phyloP scores from a whole-genome alignment of 805 yeast species.

The Kazachstania bromeliacearum region DNA sequence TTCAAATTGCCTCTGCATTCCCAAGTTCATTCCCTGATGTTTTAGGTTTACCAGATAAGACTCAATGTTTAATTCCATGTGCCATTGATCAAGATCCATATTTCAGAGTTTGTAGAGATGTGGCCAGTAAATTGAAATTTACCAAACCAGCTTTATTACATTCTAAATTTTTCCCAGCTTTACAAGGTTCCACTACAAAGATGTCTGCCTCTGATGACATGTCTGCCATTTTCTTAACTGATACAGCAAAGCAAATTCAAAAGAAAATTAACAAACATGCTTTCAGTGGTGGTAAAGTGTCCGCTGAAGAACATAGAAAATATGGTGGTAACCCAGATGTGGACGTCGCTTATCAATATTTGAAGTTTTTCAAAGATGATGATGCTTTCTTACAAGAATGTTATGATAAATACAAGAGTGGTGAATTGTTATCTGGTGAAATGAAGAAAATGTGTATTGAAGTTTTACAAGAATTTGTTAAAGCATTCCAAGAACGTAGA shows the following conservation, averaged over 20 bases:
- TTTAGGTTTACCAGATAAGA: slow-evolving; percentile 74
- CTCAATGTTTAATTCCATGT: slow-evolving; percentile 96
- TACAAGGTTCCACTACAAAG: slow-evolving; percentile 92
- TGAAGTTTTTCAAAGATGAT: slow-evolving; percentile 82
- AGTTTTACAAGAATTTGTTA: slow-evolving; percentile 69
- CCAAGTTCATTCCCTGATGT: slow-evolving; percentile 94
- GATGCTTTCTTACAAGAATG: slow-evolving; percentile 63
- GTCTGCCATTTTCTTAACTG: slow-evolving; percentile 90
- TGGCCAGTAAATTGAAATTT: slow-evolving; percentile 84
- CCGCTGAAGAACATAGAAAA: slow-evolving; percentile 83
- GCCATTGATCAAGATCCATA: slow-evolving; percentile 99
- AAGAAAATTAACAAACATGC: slow-evolving; percentile 95
- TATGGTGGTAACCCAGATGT: slow-evolving; percentile 91
- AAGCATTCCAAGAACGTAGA: slow-evolving; percentile 74
- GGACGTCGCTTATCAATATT: slow-evolving; percentile 90
- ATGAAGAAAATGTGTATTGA: slow-evolving; percentile 82
- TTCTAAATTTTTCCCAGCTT: slow-evolving; percentile 94
- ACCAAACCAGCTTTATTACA: slow-evolving; percentile 88
- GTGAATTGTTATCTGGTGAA: slow-evolving; percentile 85
- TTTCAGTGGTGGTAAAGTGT: slow-evolving; percentile 85
- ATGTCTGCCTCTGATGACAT: slow-evolving; percentile 93
- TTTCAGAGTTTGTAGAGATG: slow-evolving; percentile 95
- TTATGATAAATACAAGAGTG: slow-evolving; percentile 59
- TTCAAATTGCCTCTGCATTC: slow-evolving; percentile 93
- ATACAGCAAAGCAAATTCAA: slow-evolving; percentile 82